These are phyloP conservation scores for Citrus mangshanensis DNA, from an alignment of 345 rosid genomes.

Conservation along the genomic window DNA sequence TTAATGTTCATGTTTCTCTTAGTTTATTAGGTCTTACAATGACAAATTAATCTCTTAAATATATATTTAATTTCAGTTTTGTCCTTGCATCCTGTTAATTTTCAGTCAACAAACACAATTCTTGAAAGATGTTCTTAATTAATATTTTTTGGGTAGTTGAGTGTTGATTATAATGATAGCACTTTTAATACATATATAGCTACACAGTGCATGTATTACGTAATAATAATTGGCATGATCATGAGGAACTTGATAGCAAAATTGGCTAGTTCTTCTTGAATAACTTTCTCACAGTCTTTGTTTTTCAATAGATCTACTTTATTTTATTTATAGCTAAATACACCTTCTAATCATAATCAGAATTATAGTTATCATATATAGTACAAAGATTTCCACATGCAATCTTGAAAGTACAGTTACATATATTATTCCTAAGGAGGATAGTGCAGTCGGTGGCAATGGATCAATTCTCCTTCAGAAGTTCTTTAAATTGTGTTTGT, in stretches of 20 bases:
- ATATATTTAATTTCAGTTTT: too few species aligned
- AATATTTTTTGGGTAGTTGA: not conserved
- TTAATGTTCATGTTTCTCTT: not conserved
- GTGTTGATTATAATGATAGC: constrained; percentile 1
- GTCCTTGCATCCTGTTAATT: not conserved
- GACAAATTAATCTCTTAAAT: too few species aligned
- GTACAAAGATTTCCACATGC: constrained; percentile 23
- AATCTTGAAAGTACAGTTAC: not conserved
- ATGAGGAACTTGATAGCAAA: constrained; percentile 23
- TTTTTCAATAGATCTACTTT: not conserved
- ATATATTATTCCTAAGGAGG: too few species aligned
- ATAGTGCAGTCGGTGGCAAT: too few species aligned
- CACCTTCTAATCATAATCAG: not conserved
- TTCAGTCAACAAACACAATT: constrained; percentile 2
- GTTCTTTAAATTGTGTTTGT: too few species aligned
- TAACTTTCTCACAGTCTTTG: constrained; percentile 1
- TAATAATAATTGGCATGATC: constrained; percentile 31
- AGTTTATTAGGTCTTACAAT: not conserved
- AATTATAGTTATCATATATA: not conserved
- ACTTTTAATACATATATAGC: not conserved
- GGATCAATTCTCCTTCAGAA: too few species aligned
- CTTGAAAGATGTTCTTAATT: not conserved
- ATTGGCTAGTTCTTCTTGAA: constrained; percentile 23
- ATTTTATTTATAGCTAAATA: not conserved
- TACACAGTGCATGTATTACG: not conserved